Evolutionary conservation across 345 rosid species (phyloP).

Genomic region (Camelina neglecta): DNA sequence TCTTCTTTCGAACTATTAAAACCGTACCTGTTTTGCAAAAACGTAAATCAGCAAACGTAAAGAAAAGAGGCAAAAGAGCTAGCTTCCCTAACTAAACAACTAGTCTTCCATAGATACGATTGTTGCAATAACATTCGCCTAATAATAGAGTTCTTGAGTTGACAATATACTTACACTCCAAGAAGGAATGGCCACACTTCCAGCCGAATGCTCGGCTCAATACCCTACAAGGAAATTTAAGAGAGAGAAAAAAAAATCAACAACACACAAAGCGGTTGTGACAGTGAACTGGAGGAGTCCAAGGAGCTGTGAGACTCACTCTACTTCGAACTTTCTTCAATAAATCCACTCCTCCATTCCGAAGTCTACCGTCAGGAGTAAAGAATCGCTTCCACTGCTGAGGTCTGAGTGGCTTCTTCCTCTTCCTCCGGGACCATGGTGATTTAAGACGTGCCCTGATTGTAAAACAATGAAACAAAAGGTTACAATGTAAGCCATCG

Average conservation of each 20-base stretch:
- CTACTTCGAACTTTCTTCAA: slow-evolving; percentile 92
- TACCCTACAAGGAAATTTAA: slow-evolving; percentile 62
- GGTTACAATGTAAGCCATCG: slow-evolving; percentile 1
- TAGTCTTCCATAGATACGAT: not conserved
- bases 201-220: slow-evolving; percentile 81
- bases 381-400: slow-evolving; percentile 84
- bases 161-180: slow-evolving; percentile 75
- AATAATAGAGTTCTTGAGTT: slow-evolving; percentile 16
- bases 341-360: slow-evolving; percentile 78
- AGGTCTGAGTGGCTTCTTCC: slow-evolving; percentile 72
- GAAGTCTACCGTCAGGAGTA: slow-evolving; percentile 70
- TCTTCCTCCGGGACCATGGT: slow-evolving; percentile 94
- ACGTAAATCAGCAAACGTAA: slow-evolving; percentile 2
- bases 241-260: not conserved
- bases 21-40: slow-evolving; percentile 58
- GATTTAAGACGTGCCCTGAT: slow-evolving; percentile 77
- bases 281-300: slow-evolving; percentile 12
- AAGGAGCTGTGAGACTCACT: slow-evolving; percentile 58
- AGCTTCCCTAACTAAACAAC: slow-evolving; percentile 4
- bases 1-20: slow-evolving; percentile 82
- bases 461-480: slow-evolving; percentile 30
- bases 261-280: slow-evolving; percentile 3
- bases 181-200: slow-evolving; percentile 99
- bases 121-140: not conserved
- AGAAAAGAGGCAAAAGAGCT: not conserved